Percentiles rank a stretch among this genome's conserved stretches.
phyloP scores from a whole-genome alignment of 345 rosid genomes.

The Salix exigua region DNA sequence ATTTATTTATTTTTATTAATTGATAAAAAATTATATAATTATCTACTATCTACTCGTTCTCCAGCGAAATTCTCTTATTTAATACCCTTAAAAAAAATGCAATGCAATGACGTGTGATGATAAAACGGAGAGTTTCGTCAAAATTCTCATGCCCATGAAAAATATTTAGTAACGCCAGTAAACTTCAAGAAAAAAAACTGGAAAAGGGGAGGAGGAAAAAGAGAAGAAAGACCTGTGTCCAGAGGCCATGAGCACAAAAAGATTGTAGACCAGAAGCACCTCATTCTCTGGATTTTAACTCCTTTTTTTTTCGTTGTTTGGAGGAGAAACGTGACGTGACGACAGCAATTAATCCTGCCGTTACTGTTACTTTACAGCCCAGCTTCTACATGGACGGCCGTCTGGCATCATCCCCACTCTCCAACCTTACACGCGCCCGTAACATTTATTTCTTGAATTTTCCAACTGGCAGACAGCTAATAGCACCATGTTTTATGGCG shows the following conservation, averaged over 20 bases:
- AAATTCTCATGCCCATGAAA: too few species aligned
- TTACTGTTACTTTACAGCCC: conserved; percentile 15
- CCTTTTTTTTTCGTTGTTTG: not conserved
- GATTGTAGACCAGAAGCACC: conserved; percentile 2
- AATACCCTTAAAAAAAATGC: too few species aligned
- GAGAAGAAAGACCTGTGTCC: too few species aligned
- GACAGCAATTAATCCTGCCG: not conserved
- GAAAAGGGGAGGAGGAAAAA: not conserved
- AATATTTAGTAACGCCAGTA: too few species aligned
- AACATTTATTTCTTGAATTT: not conserved
- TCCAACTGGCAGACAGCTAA: not conserved
- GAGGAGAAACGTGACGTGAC: not conserved
- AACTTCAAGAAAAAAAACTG: not conserved
- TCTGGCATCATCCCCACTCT: not conserved
- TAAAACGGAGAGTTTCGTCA: too few species aligned
- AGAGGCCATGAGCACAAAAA: not conserved
- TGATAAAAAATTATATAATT: too few species aligned
- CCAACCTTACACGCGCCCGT: not conserved
- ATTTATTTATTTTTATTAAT: too few species aligned
- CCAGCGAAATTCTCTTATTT: too few species aligned
- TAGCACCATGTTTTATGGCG: not conserved
- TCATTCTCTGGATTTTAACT: conserved; percentile 2
- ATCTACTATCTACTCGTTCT: too few species aligned
- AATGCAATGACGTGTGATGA: too few species aligned
- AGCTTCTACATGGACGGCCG: not conserved